These are phyloP conservation scores for Singerocomus inundabilis DNA, from an alignment of 1,284 basidiomycete genomes.

Conservation along the genomic window DNA sequence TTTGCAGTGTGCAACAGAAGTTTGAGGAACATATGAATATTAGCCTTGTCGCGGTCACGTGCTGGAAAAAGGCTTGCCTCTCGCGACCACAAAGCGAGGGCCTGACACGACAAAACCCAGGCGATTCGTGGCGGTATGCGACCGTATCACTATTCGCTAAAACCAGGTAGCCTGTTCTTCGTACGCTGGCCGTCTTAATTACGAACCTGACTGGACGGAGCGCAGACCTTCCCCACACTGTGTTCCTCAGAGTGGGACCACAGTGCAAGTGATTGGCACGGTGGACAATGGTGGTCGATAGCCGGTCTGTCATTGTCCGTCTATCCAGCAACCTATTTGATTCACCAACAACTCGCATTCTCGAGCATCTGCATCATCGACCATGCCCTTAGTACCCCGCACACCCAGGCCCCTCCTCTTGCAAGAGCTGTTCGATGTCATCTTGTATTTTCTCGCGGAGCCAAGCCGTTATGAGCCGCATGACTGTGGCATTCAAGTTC, in stretches of 20 bases:
- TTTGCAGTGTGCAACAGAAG: no score
- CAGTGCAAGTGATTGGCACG: neutral
- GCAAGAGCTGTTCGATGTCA: neutral
- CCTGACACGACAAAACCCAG: neutral
- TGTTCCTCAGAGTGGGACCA: neutral
- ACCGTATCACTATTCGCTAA: neutral
- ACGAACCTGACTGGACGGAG: no score
- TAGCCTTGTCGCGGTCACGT: constrained; percentile 29
- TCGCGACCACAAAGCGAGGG: neutral
- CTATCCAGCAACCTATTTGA: neutral
- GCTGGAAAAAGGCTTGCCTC: neutral
- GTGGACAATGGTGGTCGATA: neutral
- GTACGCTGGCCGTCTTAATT: neutral
- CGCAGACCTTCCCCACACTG: no score
- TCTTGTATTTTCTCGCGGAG: neutral
- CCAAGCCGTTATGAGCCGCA: neutral
- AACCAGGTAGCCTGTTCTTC: neutral
- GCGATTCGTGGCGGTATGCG: neutral
- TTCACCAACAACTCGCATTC: neutral
- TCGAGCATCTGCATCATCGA: neutral
- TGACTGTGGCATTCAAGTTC: neutral
- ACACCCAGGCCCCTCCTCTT: neutral
- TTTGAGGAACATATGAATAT: no score
- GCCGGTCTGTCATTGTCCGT: neutral
- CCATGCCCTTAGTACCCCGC: neutral